A percentile compares a stretch with the other conserved stretches of the same genome.
These are phyloP conservation scores for Lunularia cruciata DNA, from an alignment of 225 moss, liverwort and hornwort species.

Conservation along the genomic window DNA sequence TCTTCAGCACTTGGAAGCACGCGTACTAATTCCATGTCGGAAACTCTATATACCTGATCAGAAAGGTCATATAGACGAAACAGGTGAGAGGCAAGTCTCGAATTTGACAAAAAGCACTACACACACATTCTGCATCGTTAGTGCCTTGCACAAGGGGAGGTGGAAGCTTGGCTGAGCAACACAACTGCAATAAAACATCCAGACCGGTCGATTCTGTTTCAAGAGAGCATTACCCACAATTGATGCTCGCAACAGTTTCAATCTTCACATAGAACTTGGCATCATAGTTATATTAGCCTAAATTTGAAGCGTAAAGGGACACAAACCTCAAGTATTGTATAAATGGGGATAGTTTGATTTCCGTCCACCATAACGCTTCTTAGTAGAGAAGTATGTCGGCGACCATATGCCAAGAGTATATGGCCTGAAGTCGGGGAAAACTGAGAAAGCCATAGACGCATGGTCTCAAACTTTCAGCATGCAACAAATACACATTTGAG, in stretches of 20 bases:
- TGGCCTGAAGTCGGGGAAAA: constrained; percentile 97
- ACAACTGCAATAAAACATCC: too few species aligned
- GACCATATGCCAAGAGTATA: constrained; percentile 92
- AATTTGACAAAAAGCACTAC: neutral
- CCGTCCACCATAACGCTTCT: constrained; percentile 92
- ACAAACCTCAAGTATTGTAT: constrained; percentile 93
- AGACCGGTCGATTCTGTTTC: too few species aligned
- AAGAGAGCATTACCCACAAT: too few species aligned
- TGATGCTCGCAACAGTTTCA: too few species aligned
- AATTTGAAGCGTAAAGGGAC: neutral
- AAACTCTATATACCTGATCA: constrained; percentile 87
- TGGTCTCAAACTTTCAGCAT: constrained; percentile 17
- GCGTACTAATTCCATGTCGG: constrained; percentile 98
- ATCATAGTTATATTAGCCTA: too few species aligned
- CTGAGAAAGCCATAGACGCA: constrained; percentile 38
- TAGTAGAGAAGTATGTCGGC: constrained; percentile 90
- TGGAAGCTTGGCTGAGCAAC: too few species aligned
- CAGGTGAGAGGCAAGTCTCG: neutral
- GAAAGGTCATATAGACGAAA: neutral
- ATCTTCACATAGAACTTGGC: too few species aligned
- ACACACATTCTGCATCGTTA: too few species aligned
- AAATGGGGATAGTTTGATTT: constrained; percentile 82
- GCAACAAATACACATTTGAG: neutral
- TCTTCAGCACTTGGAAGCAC: constrained; percentile 99
- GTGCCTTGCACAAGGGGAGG: too few species aligned